phyloP scores from a whole-genome alignment of 768 basidiomycete genomes.

The Flagelloscypha sp. region DNA sequence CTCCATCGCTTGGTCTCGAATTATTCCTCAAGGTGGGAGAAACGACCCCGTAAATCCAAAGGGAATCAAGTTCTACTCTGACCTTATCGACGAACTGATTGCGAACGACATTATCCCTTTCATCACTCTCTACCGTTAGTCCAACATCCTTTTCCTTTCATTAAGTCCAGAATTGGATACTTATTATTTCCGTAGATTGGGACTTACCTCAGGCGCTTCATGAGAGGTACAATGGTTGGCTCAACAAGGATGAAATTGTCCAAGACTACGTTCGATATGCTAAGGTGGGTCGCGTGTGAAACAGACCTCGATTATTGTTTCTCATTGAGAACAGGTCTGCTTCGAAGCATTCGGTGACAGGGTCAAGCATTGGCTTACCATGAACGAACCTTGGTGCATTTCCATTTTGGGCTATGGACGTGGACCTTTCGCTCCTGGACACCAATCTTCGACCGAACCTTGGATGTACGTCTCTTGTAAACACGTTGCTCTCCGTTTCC shows the following conservation, averaged over 20 bases:
- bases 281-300: conserved; percentile 22
- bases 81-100: conserved; percentile 60
- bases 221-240: conserved; percentile 69
- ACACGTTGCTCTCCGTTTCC: conserved; percentile 10
- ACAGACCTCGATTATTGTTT: neutral
- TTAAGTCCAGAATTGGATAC: neutral
- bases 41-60: conserved; percentile 64
- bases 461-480: conserved; percentile 47
- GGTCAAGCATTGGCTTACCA: conserved; percentile 60
- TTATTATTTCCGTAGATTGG: conserved; percentile 51
- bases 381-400: conserved; percentile 73
- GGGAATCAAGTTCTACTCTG: conserved; percentile 64
- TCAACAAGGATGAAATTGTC: conserved; percentile 64
- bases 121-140: conserved; percentile 19
- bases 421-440: conserved; percentile 66
- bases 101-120: conserved; percentile 59
- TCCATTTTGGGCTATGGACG: conserved; percentile 64
- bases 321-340: conserved; percentile 38
- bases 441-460: conserved; percentile 57
- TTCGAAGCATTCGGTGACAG: conserved; percentile 70
- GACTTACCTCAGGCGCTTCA: conserved; percentile 70
- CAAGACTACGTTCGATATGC: conserved; percentile 58
- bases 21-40: conserved; percentile 67
- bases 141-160: conserved; percentile 2
- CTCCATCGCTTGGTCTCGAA: conserved; percentile 67